Conservation (phyloP, 768 basidiomycete species). For the Rhodocollybia butyracea region DNA sequence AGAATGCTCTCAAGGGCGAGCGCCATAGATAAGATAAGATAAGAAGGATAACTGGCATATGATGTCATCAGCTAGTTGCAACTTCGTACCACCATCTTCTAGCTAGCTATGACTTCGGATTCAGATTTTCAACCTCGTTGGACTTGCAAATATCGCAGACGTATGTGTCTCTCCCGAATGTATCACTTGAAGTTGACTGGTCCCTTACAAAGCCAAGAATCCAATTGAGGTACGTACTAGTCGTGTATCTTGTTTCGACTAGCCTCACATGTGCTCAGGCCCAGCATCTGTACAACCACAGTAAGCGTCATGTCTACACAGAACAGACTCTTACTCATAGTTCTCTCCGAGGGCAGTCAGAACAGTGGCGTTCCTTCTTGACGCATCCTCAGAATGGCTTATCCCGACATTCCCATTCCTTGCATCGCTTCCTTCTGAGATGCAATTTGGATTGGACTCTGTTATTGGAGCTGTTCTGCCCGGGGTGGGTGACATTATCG, state of each 20-base stretch:
- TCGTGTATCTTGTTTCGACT: background rate
- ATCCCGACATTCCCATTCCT: conserved; percentile 10
- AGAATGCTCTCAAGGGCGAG: no score
- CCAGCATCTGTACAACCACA: conserved; percentile 1
- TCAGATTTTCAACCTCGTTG: conserved; percentile 4
- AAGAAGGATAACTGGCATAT: no score
- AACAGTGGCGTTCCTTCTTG: conserved; percentile 10
- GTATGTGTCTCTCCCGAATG: background rate
- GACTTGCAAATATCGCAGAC: conserved; percentile 9
- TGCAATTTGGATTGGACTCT: conserved; percentile 12
- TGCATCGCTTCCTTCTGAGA: conserved; percentile 7
- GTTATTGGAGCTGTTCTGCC: conserved; percentile 9
- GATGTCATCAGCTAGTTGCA: no score
- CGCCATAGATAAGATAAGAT: no score
- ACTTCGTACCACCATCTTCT: no score
- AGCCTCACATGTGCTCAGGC: background rate
- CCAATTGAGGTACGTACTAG: background rate
- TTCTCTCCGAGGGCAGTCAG: background rate
- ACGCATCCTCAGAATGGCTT: conserved; percentile 14
- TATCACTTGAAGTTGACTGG: no score
- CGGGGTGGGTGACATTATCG: conserved; percentile 6
- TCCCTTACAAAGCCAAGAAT: background rate
- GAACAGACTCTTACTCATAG: background rate
- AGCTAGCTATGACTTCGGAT: no score
- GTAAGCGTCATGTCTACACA: background rate